Evolutionary conservation across 1,139 yeast genomes (phyloP).

Genomic region (Yamadazyma atmosphaerica): DNA sequence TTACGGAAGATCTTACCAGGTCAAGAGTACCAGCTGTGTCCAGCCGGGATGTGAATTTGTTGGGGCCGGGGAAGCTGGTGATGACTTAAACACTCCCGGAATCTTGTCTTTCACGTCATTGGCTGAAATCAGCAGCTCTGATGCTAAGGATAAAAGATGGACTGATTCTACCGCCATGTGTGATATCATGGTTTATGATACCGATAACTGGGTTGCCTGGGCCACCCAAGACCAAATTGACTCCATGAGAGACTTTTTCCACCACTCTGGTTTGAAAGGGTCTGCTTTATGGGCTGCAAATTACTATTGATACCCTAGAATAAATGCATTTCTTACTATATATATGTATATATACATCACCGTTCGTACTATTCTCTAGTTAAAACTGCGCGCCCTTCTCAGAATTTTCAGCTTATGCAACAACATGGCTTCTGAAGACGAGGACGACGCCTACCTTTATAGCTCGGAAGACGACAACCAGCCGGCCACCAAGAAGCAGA

Average conservation of each 20-base stretch:
- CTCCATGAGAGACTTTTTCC: conserved; percentile 11
- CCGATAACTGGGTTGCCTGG: conserved; percentile 19
- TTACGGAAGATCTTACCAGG: conserved; percentile 2
- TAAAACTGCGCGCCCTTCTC: no score
- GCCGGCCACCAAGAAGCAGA: conserved; percentile 22
- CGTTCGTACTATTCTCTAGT: no score
- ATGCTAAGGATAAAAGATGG: conserved; percentile 12
- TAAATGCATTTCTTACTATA: not conserved
- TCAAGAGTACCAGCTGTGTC: conserved; percentile 1
- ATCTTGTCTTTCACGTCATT: conserved; percentile 16
- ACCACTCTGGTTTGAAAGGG: conserved; percentile 18
- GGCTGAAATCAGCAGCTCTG: conserved; percentile 10
- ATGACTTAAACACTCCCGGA: conserved; percentile 12
- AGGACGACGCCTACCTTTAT: conserved; percentile 83
- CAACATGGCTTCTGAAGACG: conserved; percentile 45
- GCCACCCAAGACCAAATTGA: conserved; percentile 14
- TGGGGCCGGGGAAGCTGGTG: conserved; percentile 7
- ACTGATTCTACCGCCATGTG: conserved; percentile 15
- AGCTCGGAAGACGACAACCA: conserved; percentile 62
- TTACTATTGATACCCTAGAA: conserved; percentile 6
- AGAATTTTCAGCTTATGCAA: no score
- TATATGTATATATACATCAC: no score
- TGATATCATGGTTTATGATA: conserved; percentile 18
- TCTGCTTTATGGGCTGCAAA: conserved; percentile 17
- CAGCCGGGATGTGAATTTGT: conserved; percentile 1